Evolutionary conservation across 805 yeast genomes (phyloP).

Genomic region (Saccharomyces jurei): DNA sequence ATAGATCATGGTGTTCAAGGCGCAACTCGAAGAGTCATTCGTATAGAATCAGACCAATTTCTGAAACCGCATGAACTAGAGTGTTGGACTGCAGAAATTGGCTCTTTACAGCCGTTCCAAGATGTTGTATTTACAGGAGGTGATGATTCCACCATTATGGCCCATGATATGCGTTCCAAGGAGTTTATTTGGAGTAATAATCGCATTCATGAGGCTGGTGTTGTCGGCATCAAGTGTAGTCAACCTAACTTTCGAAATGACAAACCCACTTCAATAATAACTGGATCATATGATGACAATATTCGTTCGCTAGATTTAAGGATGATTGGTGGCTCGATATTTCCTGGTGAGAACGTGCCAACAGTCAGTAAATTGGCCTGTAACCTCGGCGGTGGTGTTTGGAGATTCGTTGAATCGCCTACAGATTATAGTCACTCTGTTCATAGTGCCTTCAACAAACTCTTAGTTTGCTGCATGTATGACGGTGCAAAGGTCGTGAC

Average conservation of each 20-base stretch:
- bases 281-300: constrained; percentile 89
- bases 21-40: constrained; percentile 3
- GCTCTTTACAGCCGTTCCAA: constrained; percentile 42
- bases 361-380: constrained; percentile 32
- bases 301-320: constrained; percentile 65
- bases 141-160: constrained; percentile 71
- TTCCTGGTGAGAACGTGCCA: constrained; percentile 46
- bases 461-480: constrained; percentile 88
- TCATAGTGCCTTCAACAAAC: constrained; percentile 31
- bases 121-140: constrained; percentile 79
- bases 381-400: constrained; percentile 86
- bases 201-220: constrained; percentile 83
- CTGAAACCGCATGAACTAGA: constrained; percentile 55
- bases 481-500: constrained; percentile 75
- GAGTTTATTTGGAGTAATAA: constrained; percentile 28
- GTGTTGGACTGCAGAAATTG: constrained; percentile 83
- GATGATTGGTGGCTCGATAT: constrained; percentile 37
- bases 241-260: constrained; percentile 17
- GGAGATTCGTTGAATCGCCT: constrained; percentile 74
- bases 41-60: constrained; percentile 15
- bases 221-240: constrained; percentile 63
- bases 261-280: constrained; percentile 34
- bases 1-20: constrained; percentile 12
- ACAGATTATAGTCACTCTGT: constrained; percentile 1
- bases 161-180: constrained; percentile 54